Conservation (phyloP, 257 asterid genomes). For the Anisodus tanguticus region DNA sequence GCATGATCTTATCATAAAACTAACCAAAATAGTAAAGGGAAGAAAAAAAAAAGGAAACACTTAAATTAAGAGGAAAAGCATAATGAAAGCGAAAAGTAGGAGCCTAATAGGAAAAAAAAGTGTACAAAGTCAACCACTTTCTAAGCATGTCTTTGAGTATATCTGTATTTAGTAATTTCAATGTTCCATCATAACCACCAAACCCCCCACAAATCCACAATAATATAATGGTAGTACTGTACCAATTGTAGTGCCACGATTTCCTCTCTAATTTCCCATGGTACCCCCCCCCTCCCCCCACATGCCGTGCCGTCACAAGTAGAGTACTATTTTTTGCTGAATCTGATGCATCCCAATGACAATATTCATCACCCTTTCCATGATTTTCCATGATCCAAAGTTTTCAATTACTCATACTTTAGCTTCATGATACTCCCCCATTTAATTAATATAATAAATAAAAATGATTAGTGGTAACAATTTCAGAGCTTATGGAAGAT, state of each 20-base stretch:
- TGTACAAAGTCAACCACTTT: slow-evolving; percentile 25
- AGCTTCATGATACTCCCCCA: too few relatives aligned
- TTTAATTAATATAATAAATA: not conserved
- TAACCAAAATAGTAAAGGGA: not conserved
- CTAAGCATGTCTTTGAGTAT: slow-evolving; percentile 22
- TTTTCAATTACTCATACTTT: too few relatives aligned
- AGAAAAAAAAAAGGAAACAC: not conserved
- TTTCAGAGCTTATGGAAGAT: slow-evolving; percentile 25
- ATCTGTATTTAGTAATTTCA: slow-evolving; percentile 5
- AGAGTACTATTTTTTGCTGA: not conserved
- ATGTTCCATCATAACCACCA: slow-evolving; percentile 4
- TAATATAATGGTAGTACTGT: not conserved
- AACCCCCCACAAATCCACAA: not conserved
- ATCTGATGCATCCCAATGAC: slow-evolving; percentile 25
- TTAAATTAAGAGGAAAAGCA: too few relatives aligned
- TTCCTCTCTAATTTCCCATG: not conserved
- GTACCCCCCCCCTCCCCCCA: too few relatives aligned
- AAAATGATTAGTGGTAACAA: slow-evolving; percentile 18
- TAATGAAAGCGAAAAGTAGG: slow-evolving; percentile 3
- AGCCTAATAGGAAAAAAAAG: too few relatives aligned
- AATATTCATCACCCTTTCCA: slow-evolving; percentile 13
- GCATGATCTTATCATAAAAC: slow-evolving; percentile 19
- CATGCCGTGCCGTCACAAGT: slow-evolving; percentile 28
- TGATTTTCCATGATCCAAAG: slow-evolving; percentile 26
- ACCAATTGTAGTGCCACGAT: not conserved